Evolutionary conservation across 2,329 filamentous ascomycete species (phyloP), one percentile per base, ranked within the genome.

Genomic region (Aspergillus cejpii): DNA sequence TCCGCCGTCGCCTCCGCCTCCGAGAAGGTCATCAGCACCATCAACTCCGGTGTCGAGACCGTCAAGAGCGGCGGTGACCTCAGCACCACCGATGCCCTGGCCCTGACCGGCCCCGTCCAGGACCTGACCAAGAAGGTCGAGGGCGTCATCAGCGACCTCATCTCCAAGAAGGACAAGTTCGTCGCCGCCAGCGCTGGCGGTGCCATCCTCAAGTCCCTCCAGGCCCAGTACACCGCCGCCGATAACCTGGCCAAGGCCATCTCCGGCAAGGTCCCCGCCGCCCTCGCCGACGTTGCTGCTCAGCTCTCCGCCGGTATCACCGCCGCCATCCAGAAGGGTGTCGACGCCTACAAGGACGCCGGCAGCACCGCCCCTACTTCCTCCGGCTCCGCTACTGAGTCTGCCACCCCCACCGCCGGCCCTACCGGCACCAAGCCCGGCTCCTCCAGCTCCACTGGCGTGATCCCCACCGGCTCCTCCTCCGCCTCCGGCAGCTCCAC

Each of bases 251-350:
- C 49, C 11, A 34, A 44, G 12, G 54, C 57, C 40, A 56, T 63
- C 37, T 44, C 41, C 21, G 31, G 36, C 45, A 62, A 63, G 57
- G 56, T 60, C n/a, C 59, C 60, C 17, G 14, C 40, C 1, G 38
- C 38, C 4, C 45, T 61, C n/a, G 10, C 48, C 7, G 39, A 47
- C 7, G 42, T 60, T 33, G 58, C 61, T 5, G 11, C 34, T 5
- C 6, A 49, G 1, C 56, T 64, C 19, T 36, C 55, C 8, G 39
- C 48, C 17, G 58, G 55, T 37, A 57, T 64, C 41, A 48, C 53
- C 37, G 43, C 48, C 14, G 53, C 55, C 23, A 60, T 64, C 40
- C 52, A 62, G 51, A 53, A 52, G 37, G 62, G 61, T 39, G 48
- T 64, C 34, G 51, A 58, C 29, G 37, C 15, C 34, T 49, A 49